phyloP scores from a whole-genome alignment of 2,329 filamentous ascomycete genomes.

The Trichoderma koningiopsis region DNA sequence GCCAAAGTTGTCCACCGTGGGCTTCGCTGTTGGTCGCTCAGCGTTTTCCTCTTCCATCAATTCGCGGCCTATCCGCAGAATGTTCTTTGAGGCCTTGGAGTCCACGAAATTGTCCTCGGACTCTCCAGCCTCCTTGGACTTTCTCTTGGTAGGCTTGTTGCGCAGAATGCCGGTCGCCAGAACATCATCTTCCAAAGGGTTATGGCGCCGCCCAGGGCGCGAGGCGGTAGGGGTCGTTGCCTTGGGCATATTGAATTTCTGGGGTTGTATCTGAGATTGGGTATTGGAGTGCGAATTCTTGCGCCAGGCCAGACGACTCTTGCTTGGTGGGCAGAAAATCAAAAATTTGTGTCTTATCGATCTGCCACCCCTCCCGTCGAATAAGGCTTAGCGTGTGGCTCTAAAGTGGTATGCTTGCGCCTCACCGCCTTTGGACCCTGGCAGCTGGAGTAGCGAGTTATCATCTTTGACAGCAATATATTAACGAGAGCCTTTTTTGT shows the following conservation, averaged over 20 bases:
- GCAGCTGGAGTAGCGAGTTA: not conserved
- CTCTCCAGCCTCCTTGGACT: conserved; percentile 62
- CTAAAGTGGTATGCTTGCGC: conserved; percentile 15
- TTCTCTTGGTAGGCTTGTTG: conserved; percentile 72
- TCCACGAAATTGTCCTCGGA: conserved; percentile 76
- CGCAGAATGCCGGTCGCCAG: conserved; percentile 69
- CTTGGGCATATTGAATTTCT: conserved; percentile 70
- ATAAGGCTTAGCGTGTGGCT: conserved; percentile 34
- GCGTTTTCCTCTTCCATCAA: conserved; percentile 76
- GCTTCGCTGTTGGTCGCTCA: conserved; percentile 45
- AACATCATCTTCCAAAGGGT: conserved; percentile 88
- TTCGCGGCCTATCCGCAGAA: conserved; percentile 86
- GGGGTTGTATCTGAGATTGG: not conserved
- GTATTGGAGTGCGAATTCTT: not conserved
- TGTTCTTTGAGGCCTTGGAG: conserved; percentile 83
- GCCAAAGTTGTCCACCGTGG: conserved; percentile 63
- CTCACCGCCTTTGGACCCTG: conserved; percentile 38
- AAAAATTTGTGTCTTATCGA: conserved; percentile 46
- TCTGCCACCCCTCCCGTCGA: conserved; percentile 42
- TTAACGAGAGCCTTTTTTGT: not conserved
- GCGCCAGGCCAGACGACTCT: not conserved
- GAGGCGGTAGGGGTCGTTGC: conserved; percentile 61
- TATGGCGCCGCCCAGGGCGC: conserved; percentile 72
- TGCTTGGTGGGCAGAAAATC: conserved; percentile 37
- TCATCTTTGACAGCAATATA: not conserved